Percentiles rank a stretch among this genome's conserved stretches.
These are phyloP conservation scores for Penicillium diatomitis DNA, from an alignment of 495 filamentous ascomycete genomes.

Conservation along the genomic window DNA sequence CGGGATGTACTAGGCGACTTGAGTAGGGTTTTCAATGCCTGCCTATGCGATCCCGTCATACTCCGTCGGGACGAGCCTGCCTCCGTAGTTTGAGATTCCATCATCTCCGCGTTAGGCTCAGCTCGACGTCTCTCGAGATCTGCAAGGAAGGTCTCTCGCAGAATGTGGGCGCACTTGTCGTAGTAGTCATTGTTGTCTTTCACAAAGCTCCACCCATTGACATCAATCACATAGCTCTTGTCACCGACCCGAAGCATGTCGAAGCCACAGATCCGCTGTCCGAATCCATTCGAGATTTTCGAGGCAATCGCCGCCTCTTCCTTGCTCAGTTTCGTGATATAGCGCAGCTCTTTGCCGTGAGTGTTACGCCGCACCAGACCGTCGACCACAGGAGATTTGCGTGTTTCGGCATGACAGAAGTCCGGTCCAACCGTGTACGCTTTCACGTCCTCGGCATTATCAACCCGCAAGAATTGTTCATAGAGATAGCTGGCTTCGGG, in stretches of 20 bases:
- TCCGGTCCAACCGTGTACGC: conserved; percentile 93
- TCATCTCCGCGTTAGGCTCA: conserved; percentile 31
- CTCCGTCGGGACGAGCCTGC: conserved; percentile 24
- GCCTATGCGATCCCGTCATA: conserved; percentile 30
- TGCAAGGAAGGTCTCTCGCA: conserved; percentile 75
- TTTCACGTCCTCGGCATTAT: conserved; percentile 97
- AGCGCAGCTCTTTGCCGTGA: conserved; percentile 93
- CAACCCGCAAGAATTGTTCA: conserved; percentile 90
- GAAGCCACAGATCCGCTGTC: conserved; percentile 92
- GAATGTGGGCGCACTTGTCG: conserved; percentile 75
- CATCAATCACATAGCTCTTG: conserved; percentile 95
- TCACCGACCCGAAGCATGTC: conserved; percentile 82
- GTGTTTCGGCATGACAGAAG: conserved; percentile 93
- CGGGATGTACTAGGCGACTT: conserved; percentile 59
- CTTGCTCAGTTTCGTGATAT: conserved; percentile 72
- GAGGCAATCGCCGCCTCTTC: conserved; percentile 81
- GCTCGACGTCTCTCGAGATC: conserved; percentile 49
- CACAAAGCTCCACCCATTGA: conserved; percentile 99
- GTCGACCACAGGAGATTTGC: conserved; percentile 95
- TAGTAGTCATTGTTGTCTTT: conserved; percentile 99
- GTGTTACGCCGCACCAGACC: conserved; percentile 92
- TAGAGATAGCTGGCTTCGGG: conserved; percentile 79
- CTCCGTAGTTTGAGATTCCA: conserved; percentile 25
- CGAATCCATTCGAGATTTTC: conserved; percentile 86
- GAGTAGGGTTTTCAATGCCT: conserved; percentile 46